Evolutionary conservation across 306 rosid species (phyloP), one percentile per base, ranked within the genome.

Genomic region (Acacia melanoxylon): DNA sequence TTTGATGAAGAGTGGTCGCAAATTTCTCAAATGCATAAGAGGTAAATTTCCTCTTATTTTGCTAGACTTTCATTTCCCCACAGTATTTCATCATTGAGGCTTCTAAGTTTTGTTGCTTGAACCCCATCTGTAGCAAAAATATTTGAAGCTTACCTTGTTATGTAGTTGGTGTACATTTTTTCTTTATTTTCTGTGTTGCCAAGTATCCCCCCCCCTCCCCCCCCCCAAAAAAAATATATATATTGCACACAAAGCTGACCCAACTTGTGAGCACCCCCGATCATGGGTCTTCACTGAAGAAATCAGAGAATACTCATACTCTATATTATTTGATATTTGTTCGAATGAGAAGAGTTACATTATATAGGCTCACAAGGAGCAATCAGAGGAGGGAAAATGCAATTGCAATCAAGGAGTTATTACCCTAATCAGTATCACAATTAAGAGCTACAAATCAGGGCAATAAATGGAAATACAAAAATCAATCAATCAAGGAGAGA

Each of bases 1-100:
- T 79, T 59, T 76, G 98, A 95, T 56, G 88, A 87, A 80, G 98
- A 88, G 59, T 95, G 99, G 99, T 82, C 87, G 59, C 82, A 73
- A 69, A 83, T 93, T 83, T 89, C 93, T 77, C 85, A 83, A 59
- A 78, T 87, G 87, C 89, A 89, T 56, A 78, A 24, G 70, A 91
- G 99, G 99, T 95, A 84, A 22, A 44, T 22, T 25, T 63, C n/a
- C 71, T 37, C 10, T n/a, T 80, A 44, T 70, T 86, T 9, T 65
- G 70, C 22, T 62, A 24, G 65, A 29, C 83, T 19, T 78, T 49
- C 13, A 59, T 70, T 74, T 66, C 58, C 68, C 62, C n/a, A 22
- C 40, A 44, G 20, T n/a, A 41, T 33, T 73, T 76, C 41, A 52
- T 37, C 72, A 58, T 74, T 69, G 17, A 62, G 24, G 65, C 74